Percentiles rank a stretch among this genome's conserved stretches.
Evolutionary conservation across 177 flowering plant species (phyloP).

Genomic region (Vitis hybrid): DNA sequence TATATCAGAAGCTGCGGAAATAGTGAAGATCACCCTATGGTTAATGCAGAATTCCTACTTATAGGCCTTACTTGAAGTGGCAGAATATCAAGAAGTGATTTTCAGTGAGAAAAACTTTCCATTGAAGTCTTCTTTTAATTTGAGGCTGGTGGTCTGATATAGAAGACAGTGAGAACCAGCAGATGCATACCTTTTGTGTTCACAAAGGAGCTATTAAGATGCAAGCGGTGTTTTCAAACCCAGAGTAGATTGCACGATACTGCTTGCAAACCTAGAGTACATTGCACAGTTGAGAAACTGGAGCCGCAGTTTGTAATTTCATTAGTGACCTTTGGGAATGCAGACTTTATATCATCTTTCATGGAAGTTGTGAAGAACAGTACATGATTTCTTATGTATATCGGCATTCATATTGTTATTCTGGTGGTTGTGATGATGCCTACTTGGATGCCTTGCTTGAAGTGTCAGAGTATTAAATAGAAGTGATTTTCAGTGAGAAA

Average conservation of each 20-base stretch:
- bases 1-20: neutral
- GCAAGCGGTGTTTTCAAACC: neutral
- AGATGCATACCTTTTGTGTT: neutral
- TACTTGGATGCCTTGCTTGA: too few species aligned
- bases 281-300: neutral
- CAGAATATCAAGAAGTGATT: neutral
- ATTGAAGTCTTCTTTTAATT: neutral
- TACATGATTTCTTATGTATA: too few species aligned
- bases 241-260: neutral
- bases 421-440: too few species aligned
- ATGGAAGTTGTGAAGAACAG: too few species aligned
- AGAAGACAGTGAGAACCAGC: neutral
- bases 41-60: neutral
- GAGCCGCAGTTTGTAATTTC: neutral
- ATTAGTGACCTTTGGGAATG: too few species aligned
- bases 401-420: too few species aligned
- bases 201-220: neutral
- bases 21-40: neutral
- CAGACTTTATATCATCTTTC: too few species aligned
- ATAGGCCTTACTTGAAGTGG: neutral
- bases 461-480: too few species aligned
- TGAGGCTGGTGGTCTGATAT: neutral
- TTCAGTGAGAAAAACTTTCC: neutral
- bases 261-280: too few species aligned
- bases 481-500: too few species aligned